Evolutionary conservation across 164 flowering plant species (phyloP).

Genomic region (Stephania japonica): DNA sequence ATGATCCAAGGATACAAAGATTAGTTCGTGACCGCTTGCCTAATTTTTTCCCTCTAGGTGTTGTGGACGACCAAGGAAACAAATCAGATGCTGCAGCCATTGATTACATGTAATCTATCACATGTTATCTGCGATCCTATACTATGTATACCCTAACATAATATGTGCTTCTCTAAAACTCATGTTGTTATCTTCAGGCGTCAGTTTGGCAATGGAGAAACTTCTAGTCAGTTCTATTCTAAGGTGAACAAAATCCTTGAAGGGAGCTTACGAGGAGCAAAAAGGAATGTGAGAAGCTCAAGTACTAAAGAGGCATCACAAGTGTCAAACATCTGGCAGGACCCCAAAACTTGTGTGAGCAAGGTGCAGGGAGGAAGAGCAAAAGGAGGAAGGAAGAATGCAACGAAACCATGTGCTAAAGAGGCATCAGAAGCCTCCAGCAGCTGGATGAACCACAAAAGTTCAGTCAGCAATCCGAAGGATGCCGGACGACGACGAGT

Average conservation of each 20-base stretch:
- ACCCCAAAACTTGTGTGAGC: conserved; percentile 36
- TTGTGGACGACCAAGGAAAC: conserved; percentile 21
- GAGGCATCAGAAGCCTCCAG: conserved; percentile 31
- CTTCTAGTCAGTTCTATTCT: not conserved
- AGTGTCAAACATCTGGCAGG: conserved; percentile 50
- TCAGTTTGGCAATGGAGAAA: conserved; percentile 53
- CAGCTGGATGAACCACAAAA: conserved; percentile 61
- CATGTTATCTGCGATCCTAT: not conserved
- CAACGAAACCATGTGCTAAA: conserved; percentile 25
- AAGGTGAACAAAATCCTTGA: conserved; percentile 13
- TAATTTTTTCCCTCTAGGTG: conserved; percentile 57
- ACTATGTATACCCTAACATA: not conserved
- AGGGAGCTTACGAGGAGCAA: conserved; percentile 16
- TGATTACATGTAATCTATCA: conserved; percentile 59
- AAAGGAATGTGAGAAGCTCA: conserved; percentile 30
- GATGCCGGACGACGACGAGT: conserved; percentile 71
- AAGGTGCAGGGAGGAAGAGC: conserved; percentile 19
- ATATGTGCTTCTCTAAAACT: not conserved
- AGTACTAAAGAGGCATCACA: conserved; percentile 23
- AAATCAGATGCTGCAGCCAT: conserved; percentile 33
- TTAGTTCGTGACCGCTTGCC: conserved; percentile 61
- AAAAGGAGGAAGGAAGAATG: conserved; percentile 28
- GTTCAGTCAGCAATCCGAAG: conserved; percentile 28
- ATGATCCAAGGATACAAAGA: conserved; percentile 59
- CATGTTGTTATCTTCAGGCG: conserved; percentile 37